Evolutionary conservation across 805 yeast species (phyloP), one percentile per base, ranked within the genome.

Genomic region (Candida alai): DNA sequence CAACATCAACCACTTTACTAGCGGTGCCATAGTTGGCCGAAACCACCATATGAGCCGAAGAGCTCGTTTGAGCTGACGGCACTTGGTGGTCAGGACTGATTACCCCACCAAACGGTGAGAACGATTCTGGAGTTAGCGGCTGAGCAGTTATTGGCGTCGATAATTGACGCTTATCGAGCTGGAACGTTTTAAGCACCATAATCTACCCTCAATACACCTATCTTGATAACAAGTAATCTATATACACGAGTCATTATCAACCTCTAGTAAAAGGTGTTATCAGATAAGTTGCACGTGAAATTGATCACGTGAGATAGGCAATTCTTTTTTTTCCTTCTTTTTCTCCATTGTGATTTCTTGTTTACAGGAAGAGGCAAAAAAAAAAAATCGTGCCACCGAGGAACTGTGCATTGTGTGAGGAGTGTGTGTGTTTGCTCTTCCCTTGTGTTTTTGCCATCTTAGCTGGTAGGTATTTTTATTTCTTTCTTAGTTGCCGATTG

Each of bases 1-100:
- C 78, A 4, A 88, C 93, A 41, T 80, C 70, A 42, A 74, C 76
- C 29, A 86, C 56, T 49, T 89, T 89, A 4, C 74, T 65, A 1
- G 97, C 97, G 2, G 97, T 89, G n/a, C 97, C 97, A 51, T 89
- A 88, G 59, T 89, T 89, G 4, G 96, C 97, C 14, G 72, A 60
- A 9, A 36, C 18, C 11, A 10, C 15, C 8, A 15, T 26, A 6
- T 24, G 17, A 24, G 28, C 6, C 15, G 10, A 16, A 4, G 72
- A 52, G n/a, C n/a, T n/a, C 20, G 69, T 54, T 24, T 56, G 51
- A 13, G 32, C 68, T 1, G 70, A 51, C 23, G 58, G 51, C 19
- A 84, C 65, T 56, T 85, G 94, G 47, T 86, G 84, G 40, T 74
- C 75, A 3, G 94, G 84, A 18, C 93, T 82, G 27, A 88, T 74